Conservation (phyloP, 2,329 filamentous ascomycete genomes). For the Ophiostoma fasciatum region DNA sequence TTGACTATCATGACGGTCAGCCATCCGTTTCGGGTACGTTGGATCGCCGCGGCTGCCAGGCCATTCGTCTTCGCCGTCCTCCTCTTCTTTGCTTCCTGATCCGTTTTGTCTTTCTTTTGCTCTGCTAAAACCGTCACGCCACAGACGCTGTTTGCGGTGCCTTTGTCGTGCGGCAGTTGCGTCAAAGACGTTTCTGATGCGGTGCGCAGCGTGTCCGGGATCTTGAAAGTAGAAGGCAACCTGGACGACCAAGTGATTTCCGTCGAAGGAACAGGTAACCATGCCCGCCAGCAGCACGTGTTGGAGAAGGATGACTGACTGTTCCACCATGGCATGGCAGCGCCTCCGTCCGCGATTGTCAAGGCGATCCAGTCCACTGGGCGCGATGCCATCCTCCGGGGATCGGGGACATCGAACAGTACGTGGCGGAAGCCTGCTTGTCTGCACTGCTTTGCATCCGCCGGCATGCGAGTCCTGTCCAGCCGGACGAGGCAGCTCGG, state of each 20-base stretch:
- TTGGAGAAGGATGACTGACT: slow-evolving; percentile 3
- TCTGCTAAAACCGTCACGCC: slow-evolving; percentile 1
- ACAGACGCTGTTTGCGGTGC: slow-evolving; percentile 88
- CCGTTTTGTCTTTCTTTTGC: neutral
- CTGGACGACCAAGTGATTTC: slow-evolving; percentile 71
- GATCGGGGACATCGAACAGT: slow-evolving; percentile 77
- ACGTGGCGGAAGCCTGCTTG: too few species aligned
- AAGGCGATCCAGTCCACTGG: slow-evolving; percentile 79
- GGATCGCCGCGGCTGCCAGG: too few species aligned
- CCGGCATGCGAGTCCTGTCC: too few species aligned
- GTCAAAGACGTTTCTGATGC: slow-evolving; percentile 73
- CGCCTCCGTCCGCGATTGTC: slow-evolving; percentile 79
- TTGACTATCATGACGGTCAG: slow-evolving; percentile 27
- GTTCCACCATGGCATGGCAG: slow-evolving; percentile 22
- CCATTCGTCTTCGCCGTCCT: too few species aligned
- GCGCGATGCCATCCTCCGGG: slow-evolving; percentile 84
- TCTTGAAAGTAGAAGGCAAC: slow-evolving; percentile 69
- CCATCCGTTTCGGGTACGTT: slow-evolving; percentile 30
- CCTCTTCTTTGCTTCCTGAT: too few species aligned
- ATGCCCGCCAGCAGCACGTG: too few species aligned
- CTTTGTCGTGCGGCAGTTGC: slow-evolving; percentile 80
- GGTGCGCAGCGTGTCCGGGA: slow-evolving; percentile 61
- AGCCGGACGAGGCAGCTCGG: too few species aligned
- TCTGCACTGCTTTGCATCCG: too few species aligned
- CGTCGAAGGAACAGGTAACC: slow-evolving; percentile 62